Percentiles rank a stretch among this genome's conserved stretches.
phyloP scores from a whole-genome alignment of 345 rosid species.

The Salix udensis region DNA sequence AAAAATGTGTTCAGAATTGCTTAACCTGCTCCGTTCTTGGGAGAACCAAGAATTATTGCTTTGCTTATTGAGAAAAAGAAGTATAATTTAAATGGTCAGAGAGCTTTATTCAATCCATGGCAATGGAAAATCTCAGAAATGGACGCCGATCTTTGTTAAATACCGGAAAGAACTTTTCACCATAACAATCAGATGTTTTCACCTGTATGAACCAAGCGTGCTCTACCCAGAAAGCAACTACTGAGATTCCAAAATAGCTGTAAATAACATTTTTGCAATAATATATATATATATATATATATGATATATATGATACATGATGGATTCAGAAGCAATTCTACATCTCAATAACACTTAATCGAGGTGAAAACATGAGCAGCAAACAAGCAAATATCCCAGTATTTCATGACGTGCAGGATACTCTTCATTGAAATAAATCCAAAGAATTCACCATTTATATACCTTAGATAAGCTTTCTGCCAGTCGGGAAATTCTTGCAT shows the following conservation, averaged over 20 bases:
- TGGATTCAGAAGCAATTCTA: not conserved
- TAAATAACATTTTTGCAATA: not conserved
- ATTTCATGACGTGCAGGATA: not conserved
- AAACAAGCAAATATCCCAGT: not conserved
- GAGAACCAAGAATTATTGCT: not conserved
- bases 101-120: not conserved
- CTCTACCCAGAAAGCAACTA: not conserved
- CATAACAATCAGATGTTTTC: not conserved
- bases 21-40: not conserved
- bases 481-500: slow-evolving; percentile 68
- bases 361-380: not conserved
- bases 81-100: not conserved
- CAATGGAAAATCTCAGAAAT: not conserved
- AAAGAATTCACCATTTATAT: not conserved
- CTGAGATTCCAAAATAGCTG: not conserved
- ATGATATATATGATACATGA: not conserved
- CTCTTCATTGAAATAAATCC: not conserved
- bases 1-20: not conserved
- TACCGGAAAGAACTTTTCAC: not conserved
- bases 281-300: not conserved
- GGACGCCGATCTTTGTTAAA: not conserved
- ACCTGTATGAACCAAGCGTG: not conserved
- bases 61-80: not conserved
- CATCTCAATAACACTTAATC: not conserved
- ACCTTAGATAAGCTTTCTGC: slow-evolving; percentile 59